These are phyloP conservation scores for Ganoderma lucidum DNA, from an alignment of 1,284 basidiomycete species.

Conservation along the genomic window DNA sequence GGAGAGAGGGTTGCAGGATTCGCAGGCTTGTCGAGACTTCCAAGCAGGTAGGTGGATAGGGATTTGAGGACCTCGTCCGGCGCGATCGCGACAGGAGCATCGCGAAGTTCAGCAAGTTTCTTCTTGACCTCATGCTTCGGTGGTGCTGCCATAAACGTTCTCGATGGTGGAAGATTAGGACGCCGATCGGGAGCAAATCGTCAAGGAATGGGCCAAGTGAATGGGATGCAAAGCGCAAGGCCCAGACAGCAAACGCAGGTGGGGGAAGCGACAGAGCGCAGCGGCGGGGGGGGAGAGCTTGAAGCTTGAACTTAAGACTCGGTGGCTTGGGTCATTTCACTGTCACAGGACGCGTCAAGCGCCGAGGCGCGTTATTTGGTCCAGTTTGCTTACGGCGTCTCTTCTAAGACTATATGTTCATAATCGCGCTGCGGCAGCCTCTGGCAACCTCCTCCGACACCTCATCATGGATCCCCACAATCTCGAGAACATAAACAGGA, in stretches of 20 bases:
- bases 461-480: conserved; percentile 64
- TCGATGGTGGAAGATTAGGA: not conserved
- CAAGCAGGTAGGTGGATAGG: conserved; percentile 67
- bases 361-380: conserved; percentile 29
- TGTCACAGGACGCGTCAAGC: conserved; percentile 17
- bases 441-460: not conserved
- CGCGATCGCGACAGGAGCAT: conserved; percentile 56
- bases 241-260: not conserved
- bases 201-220: not conserved
- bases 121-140: conserved; percentile 46
- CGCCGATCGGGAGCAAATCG: not conserved
- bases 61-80: conserved; percentile 59
- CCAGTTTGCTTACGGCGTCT: conserved; percentile 10
- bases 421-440: conserved; percentile 19
- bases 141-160: conserved; percentile 25
- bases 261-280: not conserved
- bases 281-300: not conserved
- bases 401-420: not conserved
- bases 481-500: conserved; percentile 58
- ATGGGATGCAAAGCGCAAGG: not conserved
- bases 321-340: too few relatives aligned
- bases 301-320: not conserved
- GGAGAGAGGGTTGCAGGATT: conserved; percentile 3
- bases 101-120: conserved; percentile 59
- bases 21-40: conserved; percentile 20